Evolutionary conservation across 306 rosid genomes (phyloP).

Genomic region (Rubus idaeus): DNA sequence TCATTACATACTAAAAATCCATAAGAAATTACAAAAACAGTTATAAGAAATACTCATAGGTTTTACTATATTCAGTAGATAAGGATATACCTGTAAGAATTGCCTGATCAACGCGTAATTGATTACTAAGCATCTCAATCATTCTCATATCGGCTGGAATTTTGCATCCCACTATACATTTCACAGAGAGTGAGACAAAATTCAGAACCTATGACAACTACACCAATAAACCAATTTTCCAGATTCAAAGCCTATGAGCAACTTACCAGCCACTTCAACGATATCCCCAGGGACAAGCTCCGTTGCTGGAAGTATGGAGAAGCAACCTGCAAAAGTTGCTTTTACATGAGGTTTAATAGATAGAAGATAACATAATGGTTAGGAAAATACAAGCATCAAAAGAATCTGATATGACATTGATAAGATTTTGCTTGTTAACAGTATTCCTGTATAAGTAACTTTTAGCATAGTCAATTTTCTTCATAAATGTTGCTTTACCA

Average conservation of each 20-base stretch:
- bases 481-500: slow-evolving; percentile 48
- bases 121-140: slow-evolving; percentile 88
- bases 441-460: neutral
- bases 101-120: slow-evolving; percentile 94
- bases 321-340: slow-evolving; percentile 69
- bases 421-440: neutral
- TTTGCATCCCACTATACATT: slow-evolving; percentile 88
- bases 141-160: slow-evolving; percentile 98
- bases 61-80: neutral
- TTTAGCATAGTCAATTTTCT: slow-evolving; percentile 17
- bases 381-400: neutral
- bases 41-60: neutral
- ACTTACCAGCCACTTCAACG: slow-evolving; percentile 89
- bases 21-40: neutral
- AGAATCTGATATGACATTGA: neutral
- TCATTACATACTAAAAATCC: neutral
- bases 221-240: slow-evolving; percentile 24
- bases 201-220: slow-evolving; percentile 12
- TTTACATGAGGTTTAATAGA: slow-evolving; percentile 5
- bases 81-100: slow-evolving; percentile 81
- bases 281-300: slow-evolving; percentile 97
- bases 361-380: slow-evolving; percentile 6
- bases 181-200: slow-evolving; percentile 25
- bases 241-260: slow-evolving; percentile 21
- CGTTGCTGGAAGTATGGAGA: slow-evolving; percentile 90